A percentile compares a stretch with the other conserved stretches of the same genome.
Evolutionary conservation across 805 yeast species (phyloP).

Genomic region (Suhomyces sp.): DNA sequence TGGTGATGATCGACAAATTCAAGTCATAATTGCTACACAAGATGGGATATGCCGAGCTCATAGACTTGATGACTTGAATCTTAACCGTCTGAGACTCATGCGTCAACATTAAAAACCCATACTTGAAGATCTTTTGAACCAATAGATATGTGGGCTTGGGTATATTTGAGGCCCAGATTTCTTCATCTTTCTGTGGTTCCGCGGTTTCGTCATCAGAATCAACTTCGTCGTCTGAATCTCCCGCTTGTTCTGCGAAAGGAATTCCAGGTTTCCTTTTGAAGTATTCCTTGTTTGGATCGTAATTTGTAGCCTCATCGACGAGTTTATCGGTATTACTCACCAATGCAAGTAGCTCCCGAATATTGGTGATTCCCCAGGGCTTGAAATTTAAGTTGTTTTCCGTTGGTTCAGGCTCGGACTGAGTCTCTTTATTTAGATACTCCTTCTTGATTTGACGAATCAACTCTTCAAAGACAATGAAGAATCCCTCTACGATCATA

Average conservation of each 20-base stretch:
- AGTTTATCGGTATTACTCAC: slow-evolving; percentile 35
- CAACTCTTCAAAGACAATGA: slow-evolving; percentile 64
- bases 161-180: slow-evolving; percentile 63
- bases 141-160: slow-evolving; percentile 59
- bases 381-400: slow-evolving; percentile 22
- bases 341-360: slow-evolving; percentile 44
- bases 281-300: slow-evolving; percentile 38
- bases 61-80: slow-evolving; percentile 52
- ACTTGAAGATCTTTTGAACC: slow-evolving; percentile 58
- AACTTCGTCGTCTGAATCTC: slow-evolving; percentile 22
- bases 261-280: slow-evolving; percentile 37
- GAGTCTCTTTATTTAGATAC: slow-evolving; percentile 22
- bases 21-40: slow-evolving; percentile 29
- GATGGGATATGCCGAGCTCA: slow-evolving; percentile 29
- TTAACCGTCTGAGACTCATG: slow-evolving; percentile 61
- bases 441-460: slow-evolving; percentile 44
- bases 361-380: slow-evolving; percentile 60
- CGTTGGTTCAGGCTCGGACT: not conserved
- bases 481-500: slow-evolving; percentile 67
- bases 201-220: slow-evolving; percentile 36
- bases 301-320: slow-evolving; percentile 23
- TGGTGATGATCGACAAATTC: slow-evolving; percentile 31
- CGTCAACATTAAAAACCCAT: slow-evolving; percentile 67
- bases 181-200: slow-evolving; percentile 14
- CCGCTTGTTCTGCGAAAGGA: slow-evolving; percentile 27